Base-by-base conservation (phyloP, 345 rosid species). In the Raphanus sativus region DNA sequence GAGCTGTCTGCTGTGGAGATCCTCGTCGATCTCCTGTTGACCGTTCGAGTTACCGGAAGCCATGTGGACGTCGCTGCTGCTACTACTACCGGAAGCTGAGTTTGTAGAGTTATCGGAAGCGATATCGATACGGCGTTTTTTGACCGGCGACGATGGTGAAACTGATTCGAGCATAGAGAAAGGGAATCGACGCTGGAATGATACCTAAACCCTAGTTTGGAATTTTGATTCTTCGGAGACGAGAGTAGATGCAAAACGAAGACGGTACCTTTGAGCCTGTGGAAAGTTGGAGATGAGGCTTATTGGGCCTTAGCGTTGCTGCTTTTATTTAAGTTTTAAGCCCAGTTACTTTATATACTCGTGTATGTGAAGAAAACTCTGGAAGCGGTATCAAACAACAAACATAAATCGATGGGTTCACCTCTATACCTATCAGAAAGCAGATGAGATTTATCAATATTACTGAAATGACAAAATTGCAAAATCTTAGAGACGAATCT, bases 1-100 rank as follows among this genome's bases (percentile, higher is more conserved):
- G 15, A 95, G 99, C 92, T 95, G 99, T 30, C 99, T 79, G 79
- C 99, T 95, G 83, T 95, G 98, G 54, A 95, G 91, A 87, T 95
- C 99, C 77, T 92, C 99, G 75, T 95, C 98, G 71, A 95, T 95
- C 58, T 90, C 97, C 15, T 81, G 21, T 21, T 21, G 76, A 59
- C 81, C 90, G 45, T 85, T 89, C 33, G 85, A 82, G 38, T 91
- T 84, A 59, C 97, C 97, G 34, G 85, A 84, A 77, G 91, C 90
- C 97, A 93, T 93, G 83, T 82, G 82, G 29, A 66, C 76, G 38
- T 66, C 67, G 71, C 67, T 70, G 63, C 66, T 71, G 52, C 62
- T 73, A 45, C 62, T 71, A 56, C 64, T 73, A 45, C 62, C 74
- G 55, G 60, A 63, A 56, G 77, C 68, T 61, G 54, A 40, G 65